A percentile compares a stretch with the other conserved stretches of the same genome.
Conservation (phyloP, 176 grass and related monocot genomes). For the Urochloa ruziziensis region DNA sequence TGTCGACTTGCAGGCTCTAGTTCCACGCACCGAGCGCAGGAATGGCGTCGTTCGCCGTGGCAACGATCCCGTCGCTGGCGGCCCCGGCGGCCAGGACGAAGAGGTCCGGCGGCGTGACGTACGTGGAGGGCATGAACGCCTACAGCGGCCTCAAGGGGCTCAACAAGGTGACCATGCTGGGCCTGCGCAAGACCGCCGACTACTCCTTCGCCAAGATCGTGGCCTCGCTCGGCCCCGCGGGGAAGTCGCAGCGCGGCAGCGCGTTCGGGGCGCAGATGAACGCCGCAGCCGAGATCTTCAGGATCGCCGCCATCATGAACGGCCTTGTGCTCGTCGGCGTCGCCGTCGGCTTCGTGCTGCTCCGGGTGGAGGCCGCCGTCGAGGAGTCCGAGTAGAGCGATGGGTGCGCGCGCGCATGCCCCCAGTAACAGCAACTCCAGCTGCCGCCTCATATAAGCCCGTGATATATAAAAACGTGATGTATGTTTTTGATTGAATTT, state of each 20-base stretch:
- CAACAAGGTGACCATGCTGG: slow-evolving; percentile 60
- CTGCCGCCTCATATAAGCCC: not conserved
- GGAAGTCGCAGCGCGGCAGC: slow-evolving; percentile 43
- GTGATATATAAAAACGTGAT: slow-evolving; percentile 47
- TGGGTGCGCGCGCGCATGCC: not conserved
- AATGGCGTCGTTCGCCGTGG: slow-evolving; percentile 71
- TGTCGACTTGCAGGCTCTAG: not conserved
- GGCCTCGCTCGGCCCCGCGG: slow-evolving; percentile 42
- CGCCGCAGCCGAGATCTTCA: slow-evolving; percentile 77
- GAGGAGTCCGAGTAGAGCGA: slow-evolving; percentile 73
- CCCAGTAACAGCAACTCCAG: not conserved
- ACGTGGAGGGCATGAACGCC: slow-evolving; percentile 61
- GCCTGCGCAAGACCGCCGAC: slow-evolving; percentile 50
- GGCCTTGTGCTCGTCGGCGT: slow-evolving; percentile 77
- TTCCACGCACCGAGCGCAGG: not conserved
- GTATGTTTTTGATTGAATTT: slow-evolving; percentile 34
- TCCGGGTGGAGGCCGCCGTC: slow-evolving; percentile 62
- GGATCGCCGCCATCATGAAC: slow-evolving; percentile 81
- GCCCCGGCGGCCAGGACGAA: slow-evolving; percentile 28
- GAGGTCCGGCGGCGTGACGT: slow-evolving; percentile 44
- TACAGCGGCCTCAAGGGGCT: slow-evolving; percentile 65
- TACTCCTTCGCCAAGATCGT: slow-evolving; percentile 61
- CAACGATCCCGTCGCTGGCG: slow-evolving; percentile 39
- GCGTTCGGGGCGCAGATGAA: slow-evolving; percentile 60
- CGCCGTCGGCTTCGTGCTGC: slow-evolving; percentile 90